Base-by-base conservation (phyloP, 495 filamentous ascomycete species). In the Daldinia concentrica region DNA sequence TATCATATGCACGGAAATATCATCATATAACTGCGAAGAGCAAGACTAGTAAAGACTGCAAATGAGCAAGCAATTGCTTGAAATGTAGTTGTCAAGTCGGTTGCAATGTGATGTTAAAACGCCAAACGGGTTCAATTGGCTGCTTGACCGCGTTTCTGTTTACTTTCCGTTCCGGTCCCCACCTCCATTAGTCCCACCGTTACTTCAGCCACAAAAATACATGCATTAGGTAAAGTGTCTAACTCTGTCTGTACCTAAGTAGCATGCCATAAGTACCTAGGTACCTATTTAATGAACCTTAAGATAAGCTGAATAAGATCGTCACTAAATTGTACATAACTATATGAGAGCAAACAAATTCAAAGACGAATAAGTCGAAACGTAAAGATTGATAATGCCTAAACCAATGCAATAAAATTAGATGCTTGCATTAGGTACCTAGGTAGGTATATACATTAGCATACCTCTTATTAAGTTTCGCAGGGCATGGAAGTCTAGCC, bases 111-210 rank as follows among this genome's bases (percentile, higher is more conserved):
- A 63, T 29, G 61, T 61, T 41, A 30, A 37, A 37, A 45, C 12
- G 12, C 7, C 26, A 30, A 48, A 48, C 6, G 6, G 30, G 30
- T 62, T 62, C 56, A 59, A 74, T 72, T 72, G 72, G 68, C 17
- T 68, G 24, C 12, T 65, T 30, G 68, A 74, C 64, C 69, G 68
- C 64, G 68, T 54, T 71, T 74, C 69, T 74, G 72, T 74, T 74
- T 74, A 74, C 72, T 68, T 74, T 72, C 34, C 34, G 58, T 11
- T 22, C 8, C 12, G 55, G 71, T 37, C 66, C 66, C 66, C 64
- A 69, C 70, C 52, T 36, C 12, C 9, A 22, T 57, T 48, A n/a
- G 50, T 32, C 51, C 26, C 45, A 51, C 15, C 48, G 36, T 54
- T 30, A 30, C 50, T 17, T 37, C 6, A 51, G 60, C 60, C 60